Conservation (phyloP, 352 stramenopile species). For the Salisapilia sapeloensis region DNA sequence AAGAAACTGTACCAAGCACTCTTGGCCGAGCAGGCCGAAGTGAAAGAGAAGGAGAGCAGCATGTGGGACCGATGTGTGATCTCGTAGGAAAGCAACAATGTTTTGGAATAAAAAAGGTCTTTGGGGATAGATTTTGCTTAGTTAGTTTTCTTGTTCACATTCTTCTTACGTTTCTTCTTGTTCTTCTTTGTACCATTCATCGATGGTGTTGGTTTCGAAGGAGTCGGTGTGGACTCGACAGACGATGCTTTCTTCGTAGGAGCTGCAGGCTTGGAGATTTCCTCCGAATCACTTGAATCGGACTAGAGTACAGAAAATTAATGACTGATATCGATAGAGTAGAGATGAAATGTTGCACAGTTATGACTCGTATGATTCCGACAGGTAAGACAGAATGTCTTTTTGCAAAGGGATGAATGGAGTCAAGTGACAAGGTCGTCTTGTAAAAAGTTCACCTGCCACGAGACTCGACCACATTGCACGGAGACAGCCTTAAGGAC, state of each 20-base stretch:
- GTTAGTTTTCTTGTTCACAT: background rate
- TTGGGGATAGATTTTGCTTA: background rate
- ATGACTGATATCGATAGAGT: no score
- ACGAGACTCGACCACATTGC: slow-evolving; percentile 14
- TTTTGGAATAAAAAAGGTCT: slow-evolving; percentile 1
- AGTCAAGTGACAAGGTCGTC: no score
- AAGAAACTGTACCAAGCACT: slow-evolving; percentile 39
- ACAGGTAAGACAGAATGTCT: slow-evolving; percentile 50
- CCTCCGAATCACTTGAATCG: slow-evolving; percentile 21
- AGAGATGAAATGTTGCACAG: slow-evolving; percentile 59
- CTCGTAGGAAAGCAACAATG: slow-evolving; percentile 14
- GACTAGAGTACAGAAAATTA: no score
- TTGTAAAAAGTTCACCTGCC: slow-evolving; percentile 7
- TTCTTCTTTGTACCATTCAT: background rate
- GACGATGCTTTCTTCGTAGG: slow-evolving; percentile 2
- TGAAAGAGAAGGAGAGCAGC: slow-evolving; percentile 8
- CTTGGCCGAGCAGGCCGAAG: slow-evolving; percentile 8
- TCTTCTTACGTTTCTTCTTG: background rate
- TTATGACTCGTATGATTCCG: slow-evolving; percentile 89
- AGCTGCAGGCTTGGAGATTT: slow-evolving; percentile 1
- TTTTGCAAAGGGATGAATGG: slow-evolving; percentile 46
- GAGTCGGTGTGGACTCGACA: background rate
- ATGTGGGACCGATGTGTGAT: slow-evolving; percentile 42
- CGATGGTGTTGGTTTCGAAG: slow-evolving; percentile 2
- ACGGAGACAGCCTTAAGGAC: slow-evolving; percentile 87